A percentile compares a stretch with the other conserved stretches of the same genome.
These are phyloP conservation scores for Solanum etuberosum DNA, from an alignment of 257 asterid species.

Conservation along the genomic window DNA sequence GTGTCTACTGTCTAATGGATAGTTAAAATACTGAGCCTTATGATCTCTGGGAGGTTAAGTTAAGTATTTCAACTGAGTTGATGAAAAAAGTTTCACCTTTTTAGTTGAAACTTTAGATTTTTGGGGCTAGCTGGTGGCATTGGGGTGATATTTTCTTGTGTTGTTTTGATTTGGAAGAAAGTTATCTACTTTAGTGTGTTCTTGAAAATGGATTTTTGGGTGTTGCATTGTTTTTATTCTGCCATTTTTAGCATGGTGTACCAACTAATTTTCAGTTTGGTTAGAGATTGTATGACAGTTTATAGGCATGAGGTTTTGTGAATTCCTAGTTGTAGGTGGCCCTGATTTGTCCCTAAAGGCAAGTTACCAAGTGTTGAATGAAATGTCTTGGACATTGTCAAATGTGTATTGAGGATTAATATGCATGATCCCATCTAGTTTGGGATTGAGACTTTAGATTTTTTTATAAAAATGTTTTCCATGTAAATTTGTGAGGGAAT, in stretches of 20 bases:
- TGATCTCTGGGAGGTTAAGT: not conserved
- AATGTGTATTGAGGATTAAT: not conserved
- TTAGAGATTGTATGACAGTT: not conserved
- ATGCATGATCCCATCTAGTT: not conserved
- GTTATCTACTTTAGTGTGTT: slow-evolving; percentile 5
- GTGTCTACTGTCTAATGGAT: not conserved
- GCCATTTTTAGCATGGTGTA: not conserved
- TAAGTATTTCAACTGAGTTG: not conserved
- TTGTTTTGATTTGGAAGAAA: slow-evolving; percentile 1
- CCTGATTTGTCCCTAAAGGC: not conserved
- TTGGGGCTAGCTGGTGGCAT: not conserved
- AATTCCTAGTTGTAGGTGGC: not conserved
- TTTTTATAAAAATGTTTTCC: not conserved
- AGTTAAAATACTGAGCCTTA: not conserved
- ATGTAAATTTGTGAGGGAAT: not conserved
- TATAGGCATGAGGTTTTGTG: not conserved
- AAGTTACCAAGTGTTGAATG: not conserved
- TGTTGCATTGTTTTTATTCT: slow-evolving; percentile 1
- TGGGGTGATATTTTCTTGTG: not conserved
- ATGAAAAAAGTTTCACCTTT: not conserved
- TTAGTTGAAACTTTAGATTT: not conserved
- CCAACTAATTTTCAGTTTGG: not conserved
- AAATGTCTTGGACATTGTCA: not conserved
- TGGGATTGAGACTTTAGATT: not conserved
- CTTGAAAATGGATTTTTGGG: not conserved